A percentile compares a stretch with the other conserved stretches of the same genome.
phyloP scores from a whole-genome alignment of 768 basidiomycete genomes.

The Termitomyces sp. region DNA sequence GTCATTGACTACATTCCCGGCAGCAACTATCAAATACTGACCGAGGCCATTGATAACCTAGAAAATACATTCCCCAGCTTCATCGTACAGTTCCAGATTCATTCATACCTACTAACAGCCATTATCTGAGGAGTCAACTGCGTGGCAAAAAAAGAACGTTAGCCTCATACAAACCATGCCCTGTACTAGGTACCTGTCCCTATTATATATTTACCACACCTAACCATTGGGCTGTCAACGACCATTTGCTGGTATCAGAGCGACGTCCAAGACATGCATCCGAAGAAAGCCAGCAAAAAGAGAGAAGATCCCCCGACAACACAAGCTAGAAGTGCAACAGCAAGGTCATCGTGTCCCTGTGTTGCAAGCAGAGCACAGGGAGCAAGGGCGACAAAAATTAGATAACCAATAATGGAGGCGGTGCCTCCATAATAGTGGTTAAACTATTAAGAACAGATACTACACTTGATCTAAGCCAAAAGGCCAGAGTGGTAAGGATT shows the following conservation, averaged over 20 bases:
- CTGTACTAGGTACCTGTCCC: too few relatives aligned
- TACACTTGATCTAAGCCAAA: slow-evolving; percentile 97
- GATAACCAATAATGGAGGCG: slow-evolving; percentile 50
- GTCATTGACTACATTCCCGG: too few relatives aligned
- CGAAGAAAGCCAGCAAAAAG: neutral
- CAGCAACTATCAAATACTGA: too few relatives aligned
- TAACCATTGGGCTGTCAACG: too few relatives aligned
- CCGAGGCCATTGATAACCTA: too few relatives aligned
- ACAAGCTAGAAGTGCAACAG: slow-evolving; percentile 52
- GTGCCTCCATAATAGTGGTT: slow-evolving; percentile 58
- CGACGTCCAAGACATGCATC: neutral
- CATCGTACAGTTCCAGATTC: too few relatives aligned
- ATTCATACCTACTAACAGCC: too few relatives aligned
- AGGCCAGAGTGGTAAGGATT: slow-evolving; percentile 80
- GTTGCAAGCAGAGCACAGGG: slow-evolving; percentile 57
- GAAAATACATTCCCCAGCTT: too few relatives aligned
- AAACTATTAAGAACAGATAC: slow-evolving; percentile 92
- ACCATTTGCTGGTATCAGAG: neutral
- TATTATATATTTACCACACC: too few relatives aligned
- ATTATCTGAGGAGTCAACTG: too few relatives aligned
- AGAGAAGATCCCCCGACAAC: slow-evolving; percentile 54
- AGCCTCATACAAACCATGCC: too few relatives aligned
- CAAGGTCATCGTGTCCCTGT: slow-evolving; percentile 49
- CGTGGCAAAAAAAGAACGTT: too few relatives aligned
- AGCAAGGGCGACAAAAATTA: slow-evolving; percentile 49